Conservation (phyloP, 2,329 filamentous ascomycete species). For the Chaetomiaceae sp. region DNA sequence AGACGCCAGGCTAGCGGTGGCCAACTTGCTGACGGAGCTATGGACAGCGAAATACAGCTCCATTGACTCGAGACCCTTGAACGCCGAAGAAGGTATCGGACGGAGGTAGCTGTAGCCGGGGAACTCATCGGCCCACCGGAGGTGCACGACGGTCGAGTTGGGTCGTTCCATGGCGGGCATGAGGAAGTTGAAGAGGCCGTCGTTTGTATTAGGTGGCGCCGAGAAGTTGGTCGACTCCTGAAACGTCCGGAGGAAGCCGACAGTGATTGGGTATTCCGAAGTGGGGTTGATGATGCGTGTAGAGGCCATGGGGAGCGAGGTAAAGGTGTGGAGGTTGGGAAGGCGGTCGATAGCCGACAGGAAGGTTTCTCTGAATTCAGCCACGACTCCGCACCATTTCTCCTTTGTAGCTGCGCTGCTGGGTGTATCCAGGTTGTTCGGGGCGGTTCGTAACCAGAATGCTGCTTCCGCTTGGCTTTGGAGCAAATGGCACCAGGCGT, state of each 20-base stretch:
- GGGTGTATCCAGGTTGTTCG: background rate
- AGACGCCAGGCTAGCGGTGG: background rate
- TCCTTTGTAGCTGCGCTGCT: background rate
- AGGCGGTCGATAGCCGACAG: slow-evolving; percentile 4
- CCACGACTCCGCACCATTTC: too few species aligned
- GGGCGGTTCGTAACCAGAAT: slow-evolving; percentile 1
- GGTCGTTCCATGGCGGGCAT: slow-evolving; percentile 11
- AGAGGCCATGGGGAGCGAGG: slow-evolving; percentile 11
- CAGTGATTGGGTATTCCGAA: background rate
- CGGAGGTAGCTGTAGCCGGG: slow-evolving; percentile 5
- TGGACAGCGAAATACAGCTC: background rate
- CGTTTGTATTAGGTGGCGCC: background rate
- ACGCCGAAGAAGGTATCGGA: background rate
- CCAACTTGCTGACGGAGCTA: background rate
- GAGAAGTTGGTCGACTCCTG: background rate
- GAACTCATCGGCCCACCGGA: slow-evolving; percentile 10
- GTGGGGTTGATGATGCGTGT: background rate
- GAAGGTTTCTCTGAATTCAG: background rate
- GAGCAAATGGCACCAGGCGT: background rate
- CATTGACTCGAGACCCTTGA: background rate
- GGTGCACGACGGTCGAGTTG: background rate
- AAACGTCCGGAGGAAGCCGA: background rate
- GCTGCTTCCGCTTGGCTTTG: background rate
- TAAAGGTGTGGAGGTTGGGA: slow-evolving; percentile 15
- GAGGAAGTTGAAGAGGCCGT: slow-evolving; percentile 13